phyloP scores from a whole-genome alignment of 1,139 yeast species.

The Protomyces inundatus region DNA sequence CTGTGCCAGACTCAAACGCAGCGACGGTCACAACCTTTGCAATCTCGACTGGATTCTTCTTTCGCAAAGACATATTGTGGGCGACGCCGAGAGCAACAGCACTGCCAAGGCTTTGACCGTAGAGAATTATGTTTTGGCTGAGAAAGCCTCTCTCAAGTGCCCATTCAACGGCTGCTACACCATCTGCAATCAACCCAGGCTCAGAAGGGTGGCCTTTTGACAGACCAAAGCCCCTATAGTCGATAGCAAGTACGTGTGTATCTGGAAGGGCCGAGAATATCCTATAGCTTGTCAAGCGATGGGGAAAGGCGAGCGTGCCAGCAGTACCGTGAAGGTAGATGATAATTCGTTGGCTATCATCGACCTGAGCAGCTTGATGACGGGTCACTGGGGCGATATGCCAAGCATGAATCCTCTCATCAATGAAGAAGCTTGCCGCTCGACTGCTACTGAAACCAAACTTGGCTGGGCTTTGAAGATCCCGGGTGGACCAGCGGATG shows the following conservation, averaged over 20 bases:
- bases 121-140: conserved; percentile 8
- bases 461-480: background rate
- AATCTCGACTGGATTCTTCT: background rate
- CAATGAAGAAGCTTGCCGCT: conserved; percentile 9
- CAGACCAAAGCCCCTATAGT: conserved; percentile 28
- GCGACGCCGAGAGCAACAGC: conserved; percentile 28
- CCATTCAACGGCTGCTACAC: conserved; percentile 26
- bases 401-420: conserved; percentile 17
- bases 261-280: conserved; percentile 20
- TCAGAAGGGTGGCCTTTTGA: conserved; percentile 25
- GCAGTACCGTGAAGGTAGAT: conserved; percentile 27
- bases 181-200: conserved; percentile 25
- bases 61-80: conserved; percentile 6
- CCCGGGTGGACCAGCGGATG: conserved; percentile 5
- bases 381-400: conserved; percentile 4
- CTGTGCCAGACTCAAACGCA: conserved; percentile 24
- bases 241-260: conserved; percentile 27
- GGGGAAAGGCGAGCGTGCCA: conserved; percentile 20
- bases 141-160: conserved; percentile 22
- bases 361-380: background rate
- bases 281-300: conserved; percentile 22
- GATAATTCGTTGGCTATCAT: background rate
- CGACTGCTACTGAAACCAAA: conserved; percentile 8
- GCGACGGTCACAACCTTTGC: conserved; percentile 26
- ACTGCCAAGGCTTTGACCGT: conserved; percentile 29